Base-by-base conservation (phyloP, 1,139 yeast genomes). In the Suhomyces taliae region DNA sequence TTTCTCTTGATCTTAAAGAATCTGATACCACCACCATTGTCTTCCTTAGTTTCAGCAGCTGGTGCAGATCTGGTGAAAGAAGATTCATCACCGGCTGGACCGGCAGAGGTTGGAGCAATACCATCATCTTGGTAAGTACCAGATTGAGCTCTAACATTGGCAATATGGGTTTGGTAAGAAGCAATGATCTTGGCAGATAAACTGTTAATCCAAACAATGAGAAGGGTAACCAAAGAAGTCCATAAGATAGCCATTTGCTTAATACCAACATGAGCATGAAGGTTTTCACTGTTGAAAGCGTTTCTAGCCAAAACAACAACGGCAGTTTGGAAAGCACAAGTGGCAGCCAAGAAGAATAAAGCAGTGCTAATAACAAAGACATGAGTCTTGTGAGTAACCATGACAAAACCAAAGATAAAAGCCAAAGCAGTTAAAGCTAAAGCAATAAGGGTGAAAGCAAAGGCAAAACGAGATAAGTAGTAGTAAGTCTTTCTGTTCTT, bases 1-100 rank as follows among this genome's bases (percentile, higher is more conserved):
- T 82, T 82, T 74, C 90, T 84, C 70, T 85, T 84, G 52, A 86
- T 83, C 61, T 83, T 85, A 74, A 86, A 86, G 69, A 86, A 86
- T 67, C 88, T 83, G 59, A 86, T 85, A 46, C 91, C 93, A 41
- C 87, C 83, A 51, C 67, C 64, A 51, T 61, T 60, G 37, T 65
- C 68, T 56, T 79, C 72, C 53, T 67, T 70, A 44, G 58, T 54
- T 40, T 61, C 62, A 41, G 56, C 67, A 26, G 65, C 61, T 8
- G 69, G 69, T 29, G 66, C 62, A 40, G 67, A 52, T 66, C 79
- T 72, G 46, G 79, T 74, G 59, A 73, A 74, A n/a, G 79, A 72
- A 29, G 76, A 70, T 47, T 72, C 73, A 58, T 76, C 81, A 44
- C 66, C 69, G 34, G 57, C 63, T 8, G 60, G 55, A 12, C 53